Evolutionary conservation across 495 filamentous ascomycete genomes (phyloP), one percentile per base, ranked within the genome.

Genomic region (Pyronema omphalodes): DNA sequence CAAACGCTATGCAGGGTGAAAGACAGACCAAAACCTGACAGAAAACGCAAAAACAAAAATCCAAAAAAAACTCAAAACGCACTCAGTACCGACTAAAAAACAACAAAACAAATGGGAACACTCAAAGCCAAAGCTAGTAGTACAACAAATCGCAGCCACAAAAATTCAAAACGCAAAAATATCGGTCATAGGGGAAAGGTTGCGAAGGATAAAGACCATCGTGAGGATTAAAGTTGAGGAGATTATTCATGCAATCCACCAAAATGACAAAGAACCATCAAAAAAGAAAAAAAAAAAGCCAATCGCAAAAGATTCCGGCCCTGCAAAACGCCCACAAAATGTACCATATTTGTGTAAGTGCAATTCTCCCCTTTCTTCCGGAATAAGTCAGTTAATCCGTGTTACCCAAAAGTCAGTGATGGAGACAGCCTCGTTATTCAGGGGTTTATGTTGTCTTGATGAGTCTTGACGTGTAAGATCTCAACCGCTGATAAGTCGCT

Each of bases 1-100:
- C 47, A 47, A 35, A 50, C 47, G 47, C 47, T 50, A 50, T 50
- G 47, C 47, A 50, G 23, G 17, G 44, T 23, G 29, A 36, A 50
- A 36, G 29, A 29, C 23, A 29, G 23, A 29, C 23, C 23, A 29
- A 29, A 29, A 29, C 23, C 23, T 29, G 23, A 29, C 23, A 29
- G 5, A 29, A 29, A 29, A 29, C 23, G 23, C 23, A 29, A 29
- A 29, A 50, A 50, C 34, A 36, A 50, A 8, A 50, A 34, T 11
- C 47, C n/a, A n/a, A n/a, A 36, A 36, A 50, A 34, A 11, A 11
- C 9, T 12, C 12, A 34, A 50, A 50, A 11, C 8, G 36, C 7
- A 50, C 8, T 35, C 18, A 34, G 44, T 34, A 50, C 47, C 34
- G 36, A n/a, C 17, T 17, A 11, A 47, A n/a, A n/a, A 19, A 19